Percentiles rank a stretch among this genome's conserved stretches.
Conservation (phyloP, 176 grass and related monocot genomes). For the Dactylis glomerata region DNA sequence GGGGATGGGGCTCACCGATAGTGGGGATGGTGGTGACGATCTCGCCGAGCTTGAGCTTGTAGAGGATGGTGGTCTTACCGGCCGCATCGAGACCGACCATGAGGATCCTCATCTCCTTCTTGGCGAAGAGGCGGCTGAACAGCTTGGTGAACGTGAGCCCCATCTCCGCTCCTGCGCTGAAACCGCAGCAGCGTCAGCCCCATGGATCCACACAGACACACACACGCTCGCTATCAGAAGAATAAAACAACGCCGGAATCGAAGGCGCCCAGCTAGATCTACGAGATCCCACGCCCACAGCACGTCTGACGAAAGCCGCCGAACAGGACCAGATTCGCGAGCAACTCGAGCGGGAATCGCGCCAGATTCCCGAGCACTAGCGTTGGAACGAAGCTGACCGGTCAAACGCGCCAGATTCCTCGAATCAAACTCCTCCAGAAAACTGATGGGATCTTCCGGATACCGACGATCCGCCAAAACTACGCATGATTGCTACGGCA, state of each 20-base stretch:
- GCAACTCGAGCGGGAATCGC: not conserved
- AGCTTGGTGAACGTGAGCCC: slow-evolving; percentile 90
- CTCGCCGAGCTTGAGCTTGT: slow-evolving; percentile 93
- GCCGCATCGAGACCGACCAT: slow-evolving; percentile 90
- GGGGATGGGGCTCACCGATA: slow-evolving; percentile 39
- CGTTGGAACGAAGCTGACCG: slow-evolving; percentile 20
- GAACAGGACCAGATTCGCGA: not conserved
- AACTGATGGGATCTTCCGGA: not conserved
- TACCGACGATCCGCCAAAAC: not conserved
- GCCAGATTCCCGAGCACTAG: not conserved
- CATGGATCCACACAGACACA: slow-evolving; percentile 2
- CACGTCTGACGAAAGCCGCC: not conserved
- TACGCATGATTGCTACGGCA: not conserved
- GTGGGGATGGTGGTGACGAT: slow-evolving; percentile 92
- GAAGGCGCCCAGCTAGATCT: slow-evolving; percentile 23
- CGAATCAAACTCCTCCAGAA: not conserved
- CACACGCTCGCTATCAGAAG: not conserved
- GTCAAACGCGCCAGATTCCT: slow-evolving; percentile 22
- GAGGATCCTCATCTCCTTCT: slow-evolving; percentile 93
- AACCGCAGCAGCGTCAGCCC: not conserved
- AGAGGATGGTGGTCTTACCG: slow-evolving; percentile 92
- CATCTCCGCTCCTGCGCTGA: slow-evolving; percentile 48
- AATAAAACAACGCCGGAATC: not conserved
- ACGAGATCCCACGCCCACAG: not conserved
- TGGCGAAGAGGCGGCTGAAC: slow-evolving; percentile 85